Percentiles rank a stretch among this genome's conserved stretches.
Conservation (phyloP, 306 rosid species). For the Acacia acuminata region DNA sequence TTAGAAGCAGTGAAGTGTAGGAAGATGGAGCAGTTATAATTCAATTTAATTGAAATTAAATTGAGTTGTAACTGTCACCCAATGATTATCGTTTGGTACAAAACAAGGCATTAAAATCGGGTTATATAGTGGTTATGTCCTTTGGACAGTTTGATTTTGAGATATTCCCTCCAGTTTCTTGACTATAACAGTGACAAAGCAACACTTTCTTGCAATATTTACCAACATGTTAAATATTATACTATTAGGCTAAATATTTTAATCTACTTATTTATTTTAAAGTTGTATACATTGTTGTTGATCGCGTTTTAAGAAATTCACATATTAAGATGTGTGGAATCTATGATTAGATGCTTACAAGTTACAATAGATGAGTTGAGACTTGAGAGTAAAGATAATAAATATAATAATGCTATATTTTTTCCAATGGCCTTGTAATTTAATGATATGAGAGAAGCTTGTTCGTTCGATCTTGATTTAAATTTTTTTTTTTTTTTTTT, state of each 20-base stretch:
- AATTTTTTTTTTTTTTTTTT: too few relatives aligned
- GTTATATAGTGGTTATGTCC: neutral
- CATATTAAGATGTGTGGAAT: neutral
- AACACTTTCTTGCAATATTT: neutral
- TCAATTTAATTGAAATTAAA: neutral
- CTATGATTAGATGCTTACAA: too few relatives aligned
- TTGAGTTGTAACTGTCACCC: neutral
- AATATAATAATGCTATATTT: too few relatives aligned
- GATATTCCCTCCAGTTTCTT: constrained; percentile 4
- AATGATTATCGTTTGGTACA: neutral
- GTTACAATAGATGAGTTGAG: too few relatives aligned
- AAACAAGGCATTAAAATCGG: neutral
- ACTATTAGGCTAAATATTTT: neutral
- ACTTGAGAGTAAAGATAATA: too few relatives aligned
- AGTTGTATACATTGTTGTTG: neutral
- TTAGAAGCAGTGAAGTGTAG: neutral
- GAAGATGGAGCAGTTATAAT: neutral
- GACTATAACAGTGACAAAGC: neutral
- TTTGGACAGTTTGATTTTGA: constrained; percentile 2
- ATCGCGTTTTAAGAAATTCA: neutral
- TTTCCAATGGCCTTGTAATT: too few relatives aligned
- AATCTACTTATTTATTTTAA: neutral
- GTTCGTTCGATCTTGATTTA: too few relatives aligned
- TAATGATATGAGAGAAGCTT: too few relatives aligned
- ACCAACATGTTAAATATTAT: neutral